A percentile compares a stretch with the other conserved stretches of the same genome.
These are phyloP conservation scores for Agastache rugosa DNA, from an alignment of 257 asterid genomes.

Conservation along the genomic window DNA sequence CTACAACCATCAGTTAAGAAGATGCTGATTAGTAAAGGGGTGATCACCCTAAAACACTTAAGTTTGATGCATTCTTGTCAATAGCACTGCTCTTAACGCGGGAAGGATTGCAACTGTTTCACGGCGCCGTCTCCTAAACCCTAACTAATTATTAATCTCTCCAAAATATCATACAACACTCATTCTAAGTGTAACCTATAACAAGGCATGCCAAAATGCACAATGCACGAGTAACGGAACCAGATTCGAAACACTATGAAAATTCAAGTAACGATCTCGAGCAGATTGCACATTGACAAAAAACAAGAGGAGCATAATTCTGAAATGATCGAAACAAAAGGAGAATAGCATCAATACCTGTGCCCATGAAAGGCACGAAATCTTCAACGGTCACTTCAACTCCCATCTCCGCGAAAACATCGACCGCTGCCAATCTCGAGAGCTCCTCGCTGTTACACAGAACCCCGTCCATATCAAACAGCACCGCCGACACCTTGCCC, in stretches of 20 bases:
- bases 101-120: too few species aligned
- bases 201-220: not conserved
- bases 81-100: not conserved
- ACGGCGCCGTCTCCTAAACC: not conserved
- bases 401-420: constrained; percentile 93
- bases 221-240: not conserved
- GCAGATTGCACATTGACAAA: not conserved
- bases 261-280: not conserved
- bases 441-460: constrained; percentile 92
- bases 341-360: constrained; percentile 51
- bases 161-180: not conserved
- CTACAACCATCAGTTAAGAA: not conserved
- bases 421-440: constrained; percentile 91
- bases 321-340: not conserved
- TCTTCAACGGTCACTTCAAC: constrained; percentile 80
- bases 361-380: constrained; percentile 95
- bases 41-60: constrained; percentile 1
- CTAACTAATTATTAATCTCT: constrained; percentile 3
- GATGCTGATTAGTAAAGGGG: not conserved
- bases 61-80: not conserved
- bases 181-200: not conserved
- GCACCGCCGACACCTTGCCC: constrained; percentile 93
- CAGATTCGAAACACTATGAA: not conserved
- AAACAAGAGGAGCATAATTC: not conserved
- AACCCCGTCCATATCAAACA: constrained; percentile 98